Percentiles rank a stretch among this genome's conserved stretches.
Evolutionary conservation across 495 filamentous ascomycete species (phyloP).

Genomic region (Glarea lozoyensis): DNA sequence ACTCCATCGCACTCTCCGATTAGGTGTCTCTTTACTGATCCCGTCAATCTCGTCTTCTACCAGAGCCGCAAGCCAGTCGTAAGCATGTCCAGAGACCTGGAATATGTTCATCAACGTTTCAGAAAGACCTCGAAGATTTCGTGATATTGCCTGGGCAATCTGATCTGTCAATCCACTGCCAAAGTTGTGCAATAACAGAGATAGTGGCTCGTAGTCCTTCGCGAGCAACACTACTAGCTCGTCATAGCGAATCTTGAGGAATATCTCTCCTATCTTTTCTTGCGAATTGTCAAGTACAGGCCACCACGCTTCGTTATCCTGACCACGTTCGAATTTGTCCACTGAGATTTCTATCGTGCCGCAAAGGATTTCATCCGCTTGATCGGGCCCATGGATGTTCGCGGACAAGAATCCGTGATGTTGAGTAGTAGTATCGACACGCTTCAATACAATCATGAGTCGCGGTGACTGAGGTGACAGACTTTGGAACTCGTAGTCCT

Average conservation of each 20-base stretch:
- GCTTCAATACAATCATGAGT: slow-evolving; percentile 76
- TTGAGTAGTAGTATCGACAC: slow-evolving; percentile 34
- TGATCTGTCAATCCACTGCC: slow-evolving; percentile 74
- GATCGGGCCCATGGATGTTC: slow-evolving; percentile 11
- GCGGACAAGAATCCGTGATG: slow-evolving; percentile 18
- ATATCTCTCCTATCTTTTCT: slow-evolving; percentile 74
- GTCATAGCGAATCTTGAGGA: slow-evolving; percentile 74
- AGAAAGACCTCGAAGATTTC: slow-evolving; percentile 67
- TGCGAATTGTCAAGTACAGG: slow-evolving; percentile 63
- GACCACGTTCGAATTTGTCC: slow-evolving; percentile 70
- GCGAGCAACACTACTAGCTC: slow-evolving; percentile 84
- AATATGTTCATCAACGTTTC: slow-evolving; percentile 90
- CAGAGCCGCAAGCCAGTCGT: slow-evolving; percentile 85
- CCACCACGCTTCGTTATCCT: slow-evolving; percentile 86
- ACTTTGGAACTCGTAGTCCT: slow-evolving; percentile 82
- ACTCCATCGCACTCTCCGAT: slow-evolving; percentile 64
- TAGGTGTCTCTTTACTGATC: slow-evolving; percentile 64
- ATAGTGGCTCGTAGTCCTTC: slow-evolving; percentile 75
- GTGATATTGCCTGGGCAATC: slow-evolving; percentile 70
- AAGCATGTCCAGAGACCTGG: slow-evolving; percentile 82
- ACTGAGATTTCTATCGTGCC: slow-evolving; percentile 77
- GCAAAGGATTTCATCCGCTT: slow-evolving; percentile 35
- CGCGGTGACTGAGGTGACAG: slow-evolving; percentile 72
- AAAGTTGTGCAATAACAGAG: slow-evolving; percentile 79
- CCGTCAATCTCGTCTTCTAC: slow-evolving; percentile 97